Evolutionary conservation across 2,329 filamentous ascomycete genomes (phyloP).

Genomic region (Aureobasidium musti): DNA sequence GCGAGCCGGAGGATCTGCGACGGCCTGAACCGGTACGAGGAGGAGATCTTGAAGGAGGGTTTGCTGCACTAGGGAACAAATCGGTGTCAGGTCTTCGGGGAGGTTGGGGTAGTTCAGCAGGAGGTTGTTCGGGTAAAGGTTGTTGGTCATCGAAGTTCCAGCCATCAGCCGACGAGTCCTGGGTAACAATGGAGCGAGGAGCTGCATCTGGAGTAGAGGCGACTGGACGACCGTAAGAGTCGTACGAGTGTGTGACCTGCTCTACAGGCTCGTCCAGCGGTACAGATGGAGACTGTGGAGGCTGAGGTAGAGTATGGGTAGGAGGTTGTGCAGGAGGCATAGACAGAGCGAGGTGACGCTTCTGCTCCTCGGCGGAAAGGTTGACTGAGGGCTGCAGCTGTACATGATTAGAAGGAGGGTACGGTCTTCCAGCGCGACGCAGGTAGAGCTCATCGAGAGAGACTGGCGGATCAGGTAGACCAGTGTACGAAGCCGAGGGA

Average conservation of each 20-base stretch:
- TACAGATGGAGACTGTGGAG: conserved; percentile 33
- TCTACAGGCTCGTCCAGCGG: conserved; percentile 59
- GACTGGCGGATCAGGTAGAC: conserved; percentile 54
- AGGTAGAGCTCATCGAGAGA: conserved; percentile 62
- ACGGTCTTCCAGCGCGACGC: conserved; percentile 57
- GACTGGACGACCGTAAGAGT: conserved; percentile 59
- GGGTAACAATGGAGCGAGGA: conserved; percentile 46
- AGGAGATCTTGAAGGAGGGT: conserved; percentile 78
- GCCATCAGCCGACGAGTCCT: conserved; percentile 61
- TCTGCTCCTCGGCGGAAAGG: conserved; percentile 56
- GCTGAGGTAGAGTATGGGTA: conserved; percentile 36
- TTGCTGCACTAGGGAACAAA: conserved; percentile 76
- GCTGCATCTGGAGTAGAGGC: conserved; percentile 47
- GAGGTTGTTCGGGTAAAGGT: conserved; percentile 59
- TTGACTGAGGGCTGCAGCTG: conserved; percentile 36
- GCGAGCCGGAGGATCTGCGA: conserved; percentile 70
- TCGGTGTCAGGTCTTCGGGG: conserved; percentile 78
- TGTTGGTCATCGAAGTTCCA: conserved; percentile 91
- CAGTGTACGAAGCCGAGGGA: conserved; percentile 37
- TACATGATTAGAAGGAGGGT: conserved; percentile 37
- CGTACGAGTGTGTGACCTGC: conserved; percentile 60
- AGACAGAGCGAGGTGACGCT: conserved; percentile 55
- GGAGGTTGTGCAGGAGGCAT: conserved; percentile 41
- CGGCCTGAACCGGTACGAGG: conserved; percentile 68
- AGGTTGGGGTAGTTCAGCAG: conserved; percentile 56